These are phyloP conservation scores for Hirschfeldia incana DNA, from an alignment of 345 rosid genomes.

Conservation along the genomic window DNA sequence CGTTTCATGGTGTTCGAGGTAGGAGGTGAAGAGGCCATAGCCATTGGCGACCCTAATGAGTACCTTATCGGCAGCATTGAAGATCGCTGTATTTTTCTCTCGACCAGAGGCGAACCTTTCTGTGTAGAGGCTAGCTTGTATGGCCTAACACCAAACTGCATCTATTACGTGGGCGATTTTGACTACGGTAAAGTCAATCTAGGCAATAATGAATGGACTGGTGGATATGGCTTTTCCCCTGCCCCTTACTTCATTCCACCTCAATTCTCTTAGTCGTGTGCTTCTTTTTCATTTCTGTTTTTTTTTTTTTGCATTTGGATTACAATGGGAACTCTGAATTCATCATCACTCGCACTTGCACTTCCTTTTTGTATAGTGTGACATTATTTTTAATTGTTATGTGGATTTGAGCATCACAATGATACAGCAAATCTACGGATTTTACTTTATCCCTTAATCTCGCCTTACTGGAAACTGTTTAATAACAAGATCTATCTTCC, in stretches of 20 bases:
- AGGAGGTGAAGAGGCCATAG: background rate
- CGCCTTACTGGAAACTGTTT: background rate
- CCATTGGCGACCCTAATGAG: background rate
- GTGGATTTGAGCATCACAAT: background rate
- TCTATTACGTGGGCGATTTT: background rate
- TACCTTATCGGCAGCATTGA: background rate
- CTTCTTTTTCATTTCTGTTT: too few species aligned
- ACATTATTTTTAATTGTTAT: background rate
- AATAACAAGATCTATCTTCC: too few species aligned
- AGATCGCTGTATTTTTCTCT: background rate
- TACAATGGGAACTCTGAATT: background rate
- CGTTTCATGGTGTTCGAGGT: background rate
- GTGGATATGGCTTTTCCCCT: background rate
- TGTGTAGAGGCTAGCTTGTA: background rate
- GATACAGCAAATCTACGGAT: background rate
- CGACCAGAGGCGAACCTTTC: slow-evolving; percentile 7
- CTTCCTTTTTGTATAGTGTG: background rate
- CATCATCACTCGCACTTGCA: background rate
- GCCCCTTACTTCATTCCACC: slow-evolving; percentile 1
- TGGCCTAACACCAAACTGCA: slow-evolving; percentile 7
- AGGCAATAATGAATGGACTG: background rate
- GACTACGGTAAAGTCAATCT: background rate
- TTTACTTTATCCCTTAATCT: background rate
- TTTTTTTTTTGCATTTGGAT: background rate
- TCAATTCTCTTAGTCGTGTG: background rate